Evolutionary conservation across 257 asterid species (phyloP).

Genomic region (Ophiorrhiza pumila): DNA sequence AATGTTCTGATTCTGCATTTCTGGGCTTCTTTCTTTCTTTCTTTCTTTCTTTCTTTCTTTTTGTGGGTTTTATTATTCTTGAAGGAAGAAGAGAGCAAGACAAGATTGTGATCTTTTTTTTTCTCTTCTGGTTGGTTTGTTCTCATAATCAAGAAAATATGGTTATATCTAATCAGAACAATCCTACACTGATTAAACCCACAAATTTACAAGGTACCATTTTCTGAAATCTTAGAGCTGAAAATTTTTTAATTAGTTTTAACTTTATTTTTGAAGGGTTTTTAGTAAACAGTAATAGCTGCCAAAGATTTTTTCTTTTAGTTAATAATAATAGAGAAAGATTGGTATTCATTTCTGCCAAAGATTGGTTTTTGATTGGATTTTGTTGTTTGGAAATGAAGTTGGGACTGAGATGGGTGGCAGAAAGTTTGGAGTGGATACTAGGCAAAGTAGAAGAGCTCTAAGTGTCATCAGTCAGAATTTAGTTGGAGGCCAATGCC

Average conservation of each 20-base stretch:
- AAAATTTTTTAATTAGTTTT: background rate
- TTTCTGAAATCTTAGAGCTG: background rate
- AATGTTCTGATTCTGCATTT: slow-evolving; percentile 23
- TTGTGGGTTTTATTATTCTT: slow-evolving; percentile 10
- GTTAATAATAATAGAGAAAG: too few species aligned
- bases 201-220: slow-evolving; percentile 49
- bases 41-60: too few species aligned
- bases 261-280: background rate
- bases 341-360: too few species aligned
- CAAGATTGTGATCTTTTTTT: background rate
- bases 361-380: background rate
- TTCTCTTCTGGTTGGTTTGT: slow-evolving; percentile 10
- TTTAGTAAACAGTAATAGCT: background rate
- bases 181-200: slow-evolving; percentile 35
- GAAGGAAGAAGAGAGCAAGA: slow-evolving; percentile 12
- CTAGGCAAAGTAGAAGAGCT: slow-evolving; percentile 59
- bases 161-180: slow-evolving; percentile 55
- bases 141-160: slow-evolving; percentile 34
- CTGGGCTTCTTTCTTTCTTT: too few species aligned
- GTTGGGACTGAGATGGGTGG: slow-evolving; percentile 44
- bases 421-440: slow-evolving; percentile 64
- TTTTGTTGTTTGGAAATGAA: slow-evolving; percentile 20
- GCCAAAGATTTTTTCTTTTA: too few species aligned
- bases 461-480: slow-evolving; percentile 61
- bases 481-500: slow-evolving; percentile 31